Base-by-base conservation (phyloP, 768 basidiomycete species). In the Cytidiella melzeri region DNA sequence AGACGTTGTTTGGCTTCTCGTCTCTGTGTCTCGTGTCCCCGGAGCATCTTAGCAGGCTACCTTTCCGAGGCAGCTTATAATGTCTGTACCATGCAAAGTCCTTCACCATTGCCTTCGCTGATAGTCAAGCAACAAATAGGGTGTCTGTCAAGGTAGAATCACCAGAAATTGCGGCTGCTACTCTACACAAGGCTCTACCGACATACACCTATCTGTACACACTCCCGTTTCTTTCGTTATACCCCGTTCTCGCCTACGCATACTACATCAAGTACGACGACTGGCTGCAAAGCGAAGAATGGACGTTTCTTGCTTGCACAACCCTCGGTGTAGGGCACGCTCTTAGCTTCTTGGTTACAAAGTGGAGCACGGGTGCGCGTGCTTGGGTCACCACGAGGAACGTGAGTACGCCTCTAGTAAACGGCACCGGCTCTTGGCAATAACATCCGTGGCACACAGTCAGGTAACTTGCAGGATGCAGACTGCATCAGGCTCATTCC, bases 241-340 rank as follows among this genome's bases (percentile, higher is more conserved):
- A 92, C 54, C 90, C 90, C 0, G 64, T 92, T 25, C 76, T 90
- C 25, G 88, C 87, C 21, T 96, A 95, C 65, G 86, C 93, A 19
- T 98, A 97, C 73, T 90, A 85, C 59, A 66, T 92, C 67, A 84
- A 79, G 66, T 96, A 97, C 66, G 90, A 95, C 59, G 71, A 83
- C 53, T 96, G 90, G 87, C 71, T 97, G 47, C 77, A 84, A 61
- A 90, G 88, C 50, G 92, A 95, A 68, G 95, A 98, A 65, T 98
- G 94, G 94, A 95, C 96, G 0, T 99, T 98, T 64, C 78, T 98
- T 19, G 89, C 87, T 30, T 92, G 87, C 56, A 85, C 94, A 12
- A 69, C 81, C 3, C 77, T 99, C 6, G 88, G 88, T 19, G 85
- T 80, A 5, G 81, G 87, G 2, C 96, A 98, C 65, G 92, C 92